phyloP scores from a whole-genome alignment of 805 yeast species.

The Phaffomyces opuntiae region DNA sequence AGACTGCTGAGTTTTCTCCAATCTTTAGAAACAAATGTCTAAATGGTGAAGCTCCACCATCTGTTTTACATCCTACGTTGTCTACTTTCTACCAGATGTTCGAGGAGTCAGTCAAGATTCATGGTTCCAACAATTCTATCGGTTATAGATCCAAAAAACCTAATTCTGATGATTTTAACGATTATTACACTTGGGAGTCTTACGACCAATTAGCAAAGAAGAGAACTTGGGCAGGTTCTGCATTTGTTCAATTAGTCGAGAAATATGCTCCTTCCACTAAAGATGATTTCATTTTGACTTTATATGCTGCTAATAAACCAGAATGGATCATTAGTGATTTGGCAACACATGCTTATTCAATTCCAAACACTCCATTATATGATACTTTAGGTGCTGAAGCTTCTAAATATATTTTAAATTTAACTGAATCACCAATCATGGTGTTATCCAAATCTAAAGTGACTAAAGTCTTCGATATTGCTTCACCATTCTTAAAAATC shows the following conservation, averaged over 20 bases:
- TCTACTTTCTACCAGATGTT: slow-evolving; percentile 40
- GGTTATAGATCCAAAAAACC: slow-evolving; percentile 35
- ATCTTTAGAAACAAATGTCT: slow-evolving; percentile 40
- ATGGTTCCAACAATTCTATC: slow-evolving; percentile 35
- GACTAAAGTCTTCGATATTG: slow-evolving; percentile 37
- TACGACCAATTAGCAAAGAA: slow-evolving; percentile 36
- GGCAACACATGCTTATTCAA: slow-evolving; percentile 55
- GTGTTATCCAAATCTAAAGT: slow-evolving; percentile 48
- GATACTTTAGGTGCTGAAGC: slow-evolving; percentile 56
- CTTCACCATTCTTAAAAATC: slow-evolving; percentile 40
- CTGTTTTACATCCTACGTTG: slow-evolving; percentile 36
- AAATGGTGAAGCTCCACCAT: slow-evolving; percentile 25
- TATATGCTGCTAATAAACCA: slow-evolving; percentile 50
- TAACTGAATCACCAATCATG: slow-evolving; percentile 58
- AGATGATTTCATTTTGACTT: slow-evolving; percentile 43
- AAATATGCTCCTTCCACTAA: slow-evolving; percentile 26
- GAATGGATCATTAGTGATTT: slow-evolving; percentile 70
- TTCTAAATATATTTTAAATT: slow-evolving; percentile 51
- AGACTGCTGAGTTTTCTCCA: slow-evolving; percentile 40
- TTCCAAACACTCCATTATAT: slow-evolving; percentile 46
- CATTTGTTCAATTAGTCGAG: slow-evolving; percentile 39
- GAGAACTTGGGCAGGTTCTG: slow-evolving; percentile 47
- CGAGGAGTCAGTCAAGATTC: slow-evolving; percentile 31
- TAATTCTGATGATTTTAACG: slow-evolving; percentile 31
- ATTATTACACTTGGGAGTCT: slow-evolving; percentile 36